These are phyloP conservation scores for Mycena rosella DNA, from an alignment of 768 basidiomycete genomes.

Conservation along the genomic window DNA sequence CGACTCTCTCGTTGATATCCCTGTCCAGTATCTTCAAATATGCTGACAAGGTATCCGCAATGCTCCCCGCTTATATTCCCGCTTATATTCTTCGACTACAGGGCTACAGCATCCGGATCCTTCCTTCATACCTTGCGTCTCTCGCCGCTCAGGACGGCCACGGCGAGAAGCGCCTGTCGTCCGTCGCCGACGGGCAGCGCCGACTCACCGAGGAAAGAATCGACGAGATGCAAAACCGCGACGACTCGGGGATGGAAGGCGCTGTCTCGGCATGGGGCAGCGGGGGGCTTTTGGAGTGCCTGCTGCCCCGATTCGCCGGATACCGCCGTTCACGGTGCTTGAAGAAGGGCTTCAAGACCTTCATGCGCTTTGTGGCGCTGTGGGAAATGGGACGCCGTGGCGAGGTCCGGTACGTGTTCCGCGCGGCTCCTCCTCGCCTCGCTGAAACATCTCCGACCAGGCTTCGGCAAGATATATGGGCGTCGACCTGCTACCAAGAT, in stretches of 20 bases:
- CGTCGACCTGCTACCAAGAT: constrained; percentile 1
- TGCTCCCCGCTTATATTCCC: background rate
- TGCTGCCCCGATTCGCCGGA: no score
- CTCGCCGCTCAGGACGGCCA: background rate
- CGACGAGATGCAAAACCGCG: no score
- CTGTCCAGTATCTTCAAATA: constrained; percentile 22
- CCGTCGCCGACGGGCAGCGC: background rate
- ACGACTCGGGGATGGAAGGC: no score
- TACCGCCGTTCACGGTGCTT: no score
- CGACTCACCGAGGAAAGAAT: background rate
- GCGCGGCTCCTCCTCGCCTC: background rate
- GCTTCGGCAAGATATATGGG: background rate
- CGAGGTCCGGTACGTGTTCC: background rate
- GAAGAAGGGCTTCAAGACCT: background rate
- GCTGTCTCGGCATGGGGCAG: no score
- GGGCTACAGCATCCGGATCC: constrained; percentile 27
- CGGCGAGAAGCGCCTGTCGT: no score
- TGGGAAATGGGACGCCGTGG: constrained; percentile 15
- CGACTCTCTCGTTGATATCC: background rate
- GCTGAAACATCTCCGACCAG: background rate
- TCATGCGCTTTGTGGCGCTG: constrained; percentile 2
- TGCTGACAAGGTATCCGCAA: constrained; percentile 18
- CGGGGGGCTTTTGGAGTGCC: no score
- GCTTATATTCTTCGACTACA: background rate
- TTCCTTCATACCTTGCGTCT: constrained; percentile 20